These are phyloP conservation scores for Chaetomium globosum DNA, from an alignment of 2,329 filamentous ascomycete genomes.

Conservation along the genomic window DNA sequence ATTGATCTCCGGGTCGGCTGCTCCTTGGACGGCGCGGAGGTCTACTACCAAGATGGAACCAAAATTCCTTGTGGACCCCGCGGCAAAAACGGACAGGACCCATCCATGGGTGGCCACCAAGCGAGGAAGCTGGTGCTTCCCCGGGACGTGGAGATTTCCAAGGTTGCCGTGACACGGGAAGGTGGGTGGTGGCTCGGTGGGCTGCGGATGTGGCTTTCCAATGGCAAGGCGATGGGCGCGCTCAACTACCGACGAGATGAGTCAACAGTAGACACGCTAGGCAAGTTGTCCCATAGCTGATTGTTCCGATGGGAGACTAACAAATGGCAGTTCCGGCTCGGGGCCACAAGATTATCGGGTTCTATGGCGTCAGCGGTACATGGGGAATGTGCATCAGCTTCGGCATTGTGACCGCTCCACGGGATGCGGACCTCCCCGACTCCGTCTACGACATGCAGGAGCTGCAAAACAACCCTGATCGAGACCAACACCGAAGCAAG, in stretches of 20 bases:
- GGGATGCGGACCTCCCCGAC: slow-evolving; percentile 45
- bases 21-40: slow-evolving; percentile 49
- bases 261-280: slow-evolving; percentile 3
- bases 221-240: slow-evolving; percentile 28
- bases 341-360: slow-evolving; percentile 49
- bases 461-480: slow-evolving; percentile 42
- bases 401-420: slow-evolving; percentile 52
- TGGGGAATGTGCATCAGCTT: slow-evolving; percentile 45
- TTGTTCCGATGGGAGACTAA: slow-evolving; percentile 18
- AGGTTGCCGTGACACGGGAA: slow-evolving; percentile 38
- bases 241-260: slow-evolving; percentile 13
- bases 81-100: slow-evolving; percentile 24
- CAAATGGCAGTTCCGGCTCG: slow-evolving; percentile 11
- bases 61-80: slow-evolving; percentile 48
- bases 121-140: slow-evolving; percentile 36
- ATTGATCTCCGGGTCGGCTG: slow-evolving; percentile 52
- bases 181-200: slow-evolving; percentile 10
- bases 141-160: slow-evolving; percentile 38
- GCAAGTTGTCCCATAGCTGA: slow-evolving; percentile 13
- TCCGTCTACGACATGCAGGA: slow-evolving; percentile 48
- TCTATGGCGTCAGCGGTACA: slow-evolving; percentile 46
- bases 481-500: slow-evolving; percentile 15
- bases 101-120: slow-evolving; percentile 41
- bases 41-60: slow-evolving; percentile 50
- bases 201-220: slow-evolving; percentile 30